phyloP scores from a whole-genome alignment of 2,329 filamentous ascomycete species.

The Claviceps sp. region DNA sequence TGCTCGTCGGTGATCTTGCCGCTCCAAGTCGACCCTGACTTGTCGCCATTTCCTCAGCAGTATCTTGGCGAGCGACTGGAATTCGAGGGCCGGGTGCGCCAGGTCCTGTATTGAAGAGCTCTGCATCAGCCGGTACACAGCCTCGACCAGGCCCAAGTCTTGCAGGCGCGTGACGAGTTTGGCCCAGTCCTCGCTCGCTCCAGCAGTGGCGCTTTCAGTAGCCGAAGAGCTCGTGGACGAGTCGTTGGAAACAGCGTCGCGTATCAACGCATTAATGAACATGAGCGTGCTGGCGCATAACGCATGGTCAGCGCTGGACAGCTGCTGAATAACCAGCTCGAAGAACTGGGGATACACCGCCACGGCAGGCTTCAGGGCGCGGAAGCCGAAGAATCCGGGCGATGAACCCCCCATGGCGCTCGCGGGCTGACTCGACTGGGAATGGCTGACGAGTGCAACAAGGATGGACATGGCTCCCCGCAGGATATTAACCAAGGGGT shows the following conservation, averaged over 20 bases:
- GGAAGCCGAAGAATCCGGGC: conserved; percentile 63
- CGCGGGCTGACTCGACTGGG: conserved; percentile 41
- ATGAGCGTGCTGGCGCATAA: conserved; percentile 92
- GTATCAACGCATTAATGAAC: conserved; percentile 87
- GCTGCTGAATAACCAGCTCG: conserved; percentile 79
- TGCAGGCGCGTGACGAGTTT: conserved; percentile 90
- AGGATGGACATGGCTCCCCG: conserved; percentile 94
- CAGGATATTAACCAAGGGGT: conserved; percentile 93
- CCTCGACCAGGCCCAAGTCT: conserved; percentile 83
- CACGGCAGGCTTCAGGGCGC: conserved; percentile 81
- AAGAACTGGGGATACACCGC: conserved; percentile 88
- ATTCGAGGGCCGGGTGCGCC: conserved; percentile 80
- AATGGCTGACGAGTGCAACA: conserved; percentile 82
- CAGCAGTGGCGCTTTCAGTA: conserved; percentile 15
- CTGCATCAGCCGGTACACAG: conserved; percentile 88
- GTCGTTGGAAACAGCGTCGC: conserved; percentile 74
- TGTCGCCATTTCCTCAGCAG: conserved; percentile 80
- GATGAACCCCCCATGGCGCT: conserved; percentile 24
- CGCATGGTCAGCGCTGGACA: conserved; percentile 88
- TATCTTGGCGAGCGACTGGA: conserved; percentile 82
- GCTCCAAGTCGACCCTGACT: conserved; percentile 70
- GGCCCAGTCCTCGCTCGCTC: conserved; percentile 61
- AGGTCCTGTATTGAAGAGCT: conserved; percentile 83
- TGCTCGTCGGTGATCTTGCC: conserved; percentile 74
- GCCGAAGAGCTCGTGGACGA: conserved; percentile 26